These are phyloP conservation scores for Calocera viscosa DNA, from an alignment of 768 basidiomycete species.

Conservation along the genomic window DNA sequence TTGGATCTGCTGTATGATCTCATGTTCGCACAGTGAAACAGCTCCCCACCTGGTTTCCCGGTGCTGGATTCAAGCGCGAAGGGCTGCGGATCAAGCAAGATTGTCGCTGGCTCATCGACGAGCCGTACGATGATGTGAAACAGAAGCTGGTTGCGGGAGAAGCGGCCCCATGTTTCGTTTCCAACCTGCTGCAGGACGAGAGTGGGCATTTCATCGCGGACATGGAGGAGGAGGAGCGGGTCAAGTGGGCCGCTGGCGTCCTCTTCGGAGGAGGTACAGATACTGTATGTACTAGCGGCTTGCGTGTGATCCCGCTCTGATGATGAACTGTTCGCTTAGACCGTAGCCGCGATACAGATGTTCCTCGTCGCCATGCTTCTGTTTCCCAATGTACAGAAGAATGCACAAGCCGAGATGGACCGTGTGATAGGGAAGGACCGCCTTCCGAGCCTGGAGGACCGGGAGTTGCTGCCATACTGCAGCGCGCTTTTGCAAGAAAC, in stretches of 20 bases:
- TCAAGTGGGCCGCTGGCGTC: neutral
- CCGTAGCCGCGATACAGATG: slow-evolving; percentile 38
- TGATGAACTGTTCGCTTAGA: neutral
- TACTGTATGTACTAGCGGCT: neutral
- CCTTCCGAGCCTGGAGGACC: slow-evolving; percentile 30
- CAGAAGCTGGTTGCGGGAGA: neutral
- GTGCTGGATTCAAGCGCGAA: slow-evolving; percentile 48
- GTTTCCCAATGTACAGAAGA: slow-evolving; percentile 19
- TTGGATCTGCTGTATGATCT: neutral
- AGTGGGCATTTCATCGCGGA: neutral
- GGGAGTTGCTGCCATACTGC: slow-evolving; percentile 28
- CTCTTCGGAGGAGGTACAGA: neutral
- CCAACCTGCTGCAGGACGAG: neutral
- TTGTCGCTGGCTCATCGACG: neutral
- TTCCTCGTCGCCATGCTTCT: slow-evolving; percentile 33
- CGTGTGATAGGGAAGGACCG: slow-evolving; percentile 25
- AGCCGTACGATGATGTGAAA: neutral
- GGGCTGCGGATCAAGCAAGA: neutral
- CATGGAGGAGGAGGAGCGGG: neutral
- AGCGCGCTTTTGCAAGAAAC: slow-evolving; percentile 32
- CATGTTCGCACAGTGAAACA: slow-evolving; percentile 27
- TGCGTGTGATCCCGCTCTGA: neutral
- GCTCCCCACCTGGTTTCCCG: slow-evolving; percentile 56
- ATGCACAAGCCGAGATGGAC: slow-evolving; percentile 31
- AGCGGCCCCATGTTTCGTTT: neutral